Evolutionary conservation across 106 monocot genomes (phyloP).

Genomic region (Apostasia ramifera): DNA sequence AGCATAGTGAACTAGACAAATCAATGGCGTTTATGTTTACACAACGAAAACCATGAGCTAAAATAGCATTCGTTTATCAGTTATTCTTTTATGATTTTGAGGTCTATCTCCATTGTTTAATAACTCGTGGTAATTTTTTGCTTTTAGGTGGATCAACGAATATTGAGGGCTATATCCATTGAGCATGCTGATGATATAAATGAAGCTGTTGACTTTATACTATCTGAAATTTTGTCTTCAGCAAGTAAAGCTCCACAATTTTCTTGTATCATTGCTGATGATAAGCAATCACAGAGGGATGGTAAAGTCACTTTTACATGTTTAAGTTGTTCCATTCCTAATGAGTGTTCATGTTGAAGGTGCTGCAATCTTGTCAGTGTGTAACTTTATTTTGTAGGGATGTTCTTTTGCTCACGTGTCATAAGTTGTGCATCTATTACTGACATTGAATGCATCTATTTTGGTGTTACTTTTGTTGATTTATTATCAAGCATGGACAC

Average conservation of each 20-base stretch:
- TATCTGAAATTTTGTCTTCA: slow-evolving; percentile 35
- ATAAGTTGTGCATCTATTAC: neutral
- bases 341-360: too few species aligned
- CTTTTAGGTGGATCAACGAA: slow-evolving; percentile 45
- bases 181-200: slow-evolving; percentile 44
- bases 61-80: too few species aligned
- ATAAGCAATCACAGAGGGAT: neutral
- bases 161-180: slow-evolving; percentile 46
- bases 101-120: neutral
- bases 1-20: neutral
- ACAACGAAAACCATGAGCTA: too few species aligned
- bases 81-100: neutral
- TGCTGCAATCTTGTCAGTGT: too few species aligned
- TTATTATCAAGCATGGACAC: too few species aligned
- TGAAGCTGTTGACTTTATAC: slow-evolving; percentile 50
- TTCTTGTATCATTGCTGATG: neutral
- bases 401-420: neutral
- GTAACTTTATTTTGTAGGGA: neutral
- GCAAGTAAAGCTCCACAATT: neutral
- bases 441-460: too few species aligned
- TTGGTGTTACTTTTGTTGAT: too few species aligned
- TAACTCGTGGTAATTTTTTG: neutral
- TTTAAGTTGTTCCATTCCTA: neutral
- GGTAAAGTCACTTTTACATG: neutral
- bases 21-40: too few species aligned